Conservation (phyloP, 345 rosid genomes). For the Salix suchowensis region DNA sequence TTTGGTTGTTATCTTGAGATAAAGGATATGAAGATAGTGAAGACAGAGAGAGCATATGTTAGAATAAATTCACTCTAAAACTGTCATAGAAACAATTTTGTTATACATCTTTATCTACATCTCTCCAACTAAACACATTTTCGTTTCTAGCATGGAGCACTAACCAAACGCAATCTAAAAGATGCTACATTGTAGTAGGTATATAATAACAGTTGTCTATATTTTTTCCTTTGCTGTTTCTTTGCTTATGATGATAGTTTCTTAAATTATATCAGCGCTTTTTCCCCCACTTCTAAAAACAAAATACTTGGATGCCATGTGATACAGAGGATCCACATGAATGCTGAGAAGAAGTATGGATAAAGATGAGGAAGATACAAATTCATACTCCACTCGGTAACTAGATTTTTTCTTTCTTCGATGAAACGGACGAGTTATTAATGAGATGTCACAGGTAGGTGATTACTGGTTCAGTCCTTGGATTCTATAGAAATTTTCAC, state of each 20-base stretch:
- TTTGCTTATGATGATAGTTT: neutral
- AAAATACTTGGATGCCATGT: neutral
- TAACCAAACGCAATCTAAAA: too few relatives aligned
- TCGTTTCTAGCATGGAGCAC: too few relatives aligned
- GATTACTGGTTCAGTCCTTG: neutral
- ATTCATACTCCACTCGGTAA: neutral
- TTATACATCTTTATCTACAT: too few relatives aligned
- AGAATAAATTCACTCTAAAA: too few relatives aligned
- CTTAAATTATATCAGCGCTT: neutral
- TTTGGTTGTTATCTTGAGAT: too few relatives aligned
- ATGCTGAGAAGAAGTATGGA: neutral
- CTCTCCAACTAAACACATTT: too few relatives aligned
- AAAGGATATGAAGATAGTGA: too few relatives aligned
- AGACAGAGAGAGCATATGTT: too few relatives aligned
- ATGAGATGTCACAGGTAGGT: neutral
- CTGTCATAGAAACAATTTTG: too few relatives aligned
- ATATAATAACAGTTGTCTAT: neutral
- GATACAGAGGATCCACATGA: neutral
- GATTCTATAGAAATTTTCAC: too few relatives aligned
- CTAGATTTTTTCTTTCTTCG: neutral
- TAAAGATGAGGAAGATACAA: neutral
- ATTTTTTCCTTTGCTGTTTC: neutral
- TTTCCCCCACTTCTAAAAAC: neutral
- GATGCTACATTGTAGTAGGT: neutral
- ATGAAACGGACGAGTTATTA: neutral